phyloP scores from a whole-genome alignment of 2,329 filamentous ascomycete species.

The Colletotrichum echinochloae region DNA sequence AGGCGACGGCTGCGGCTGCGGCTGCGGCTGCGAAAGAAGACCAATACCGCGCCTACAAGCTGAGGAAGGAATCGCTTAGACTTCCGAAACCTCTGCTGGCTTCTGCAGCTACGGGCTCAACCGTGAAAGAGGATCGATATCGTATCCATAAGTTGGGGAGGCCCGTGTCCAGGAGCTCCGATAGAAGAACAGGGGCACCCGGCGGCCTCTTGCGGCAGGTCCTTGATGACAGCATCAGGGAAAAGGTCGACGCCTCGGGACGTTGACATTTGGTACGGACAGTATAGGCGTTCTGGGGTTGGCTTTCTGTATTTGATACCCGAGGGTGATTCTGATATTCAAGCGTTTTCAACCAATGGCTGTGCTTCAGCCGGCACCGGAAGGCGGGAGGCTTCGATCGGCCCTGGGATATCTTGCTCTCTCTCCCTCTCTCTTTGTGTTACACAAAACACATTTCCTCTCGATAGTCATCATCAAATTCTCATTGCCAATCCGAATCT shows the following conservation, averaged over 20 bases:
- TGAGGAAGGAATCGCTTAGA: conserved; percentile 7
- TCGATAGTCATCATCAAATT: not conserved
- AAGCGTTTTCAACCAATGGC: not conserved
- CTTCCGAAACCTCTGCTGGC: not conserved
- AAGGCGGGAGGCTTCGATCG: too few relatives aligned
- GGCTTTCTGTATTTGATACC: conserved; percentile 10
- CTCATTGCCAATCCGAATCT: not conserved
- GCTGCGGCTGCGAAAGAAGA: not conserved
- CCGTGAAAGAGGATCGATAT: not conserved
- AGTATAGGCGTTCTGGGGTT: conserved; percentile 15
- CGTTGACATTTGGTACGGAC: conserved; percentile 1
- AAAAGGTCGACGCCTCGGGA: conserved; percentile 24
- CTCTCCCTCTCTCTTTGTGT: too few relatives aligned
- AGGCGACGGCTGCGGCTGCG: not conserved
- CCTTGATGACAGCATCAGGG: conserved; percentile 32
- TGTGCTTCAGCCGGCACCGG: not conserved
- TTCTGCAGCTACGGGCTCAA: conserved; percentile 1
- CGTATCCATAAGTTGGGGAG: conserved; percentile 13
- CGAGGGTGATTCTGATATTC: not conserved
- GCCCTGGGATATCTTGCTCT: not conserved
- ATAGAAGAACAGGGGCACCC: conserved; percentile 9
- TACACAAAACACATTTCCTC: not conserved
- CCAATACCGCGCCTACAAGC: not conserved
- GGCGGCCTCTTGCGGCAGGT: conserved; percentile 22
- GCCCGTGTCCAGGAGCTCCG: not conserved